Percentiles rank a stretch among this genome's conserved stretches.
phyloP scores from a whole-genome alignment of 208 protist species.

The Trypanosoma caninum region DNA sequence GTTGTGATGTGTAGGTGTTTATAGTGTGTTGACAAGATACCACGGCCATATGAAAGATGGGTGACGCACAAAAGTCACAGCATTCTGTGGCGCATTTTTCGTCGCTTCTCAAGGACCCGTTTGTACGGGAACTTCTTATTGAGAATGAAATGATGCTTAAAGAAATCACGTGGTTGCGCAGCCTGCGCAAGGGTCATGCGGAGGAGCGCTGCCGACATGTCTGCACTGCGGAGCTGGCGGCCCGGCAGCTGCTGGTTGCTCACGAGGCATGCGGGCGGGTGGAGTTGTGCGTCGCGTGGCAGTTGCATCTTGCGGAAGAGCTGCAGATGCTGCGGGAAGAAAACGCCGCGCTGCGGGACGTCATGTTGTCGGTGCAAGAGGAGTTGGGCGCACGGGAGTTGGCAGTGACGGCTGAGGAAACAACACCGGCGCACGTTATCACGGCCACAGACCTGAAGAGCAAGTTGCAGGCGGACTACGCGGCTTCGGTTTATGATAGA shows the following conservation, averaged over 20 bases:
- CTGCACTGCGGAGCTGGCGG: conserved; percentile 17
- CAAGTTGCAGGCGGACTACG: conserved; percentile 16
- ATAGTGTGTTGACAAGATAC: no score
- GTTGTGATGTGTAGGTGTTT: no score
- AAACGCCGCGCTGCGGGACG: conserved; percentile 34
- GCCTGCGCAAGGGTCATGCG: conserved; percentile 1
- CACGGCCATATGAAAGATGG: background rate
- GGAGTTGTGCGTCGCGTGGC: conserved; percentile 2
- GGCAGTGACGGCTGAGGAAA: background rate
- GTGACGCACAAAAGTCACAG: background rate
- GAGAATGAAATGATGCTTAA: conserved; percentile 53
- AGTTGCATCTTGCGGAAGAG: background rate
- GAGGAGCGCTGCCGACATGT: conserved; percentile 12
- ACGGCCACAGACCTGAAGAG: conserved; percentile 6
- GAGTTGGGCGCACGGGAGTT: conserved; percentile 21
- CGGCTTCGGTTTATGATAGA: background rate
- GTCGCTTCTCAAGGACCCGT: conserved; percentile 23
- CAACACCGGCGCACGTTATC: conserved; percentile 21
- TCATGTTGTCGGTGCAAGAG: conserved; percentile 45
- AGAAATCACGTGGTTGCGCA: conserved; percentile 32
- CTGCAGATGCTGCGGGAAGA: conserved; percentile 16
- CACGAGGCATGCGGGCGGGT: conserved; percentile 8
- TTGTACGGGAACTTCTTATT: conserved; percentile 46
- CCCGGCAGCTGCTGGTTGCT: conserved; percentile 1
- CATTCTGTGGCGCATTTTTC: background rate